Percentiles rank a stretch among this genome's conserved stretches.
phyloP scores from a whole-genome alignment of 345 rosid genomes.

The Kernera saxatilis region DNA sequence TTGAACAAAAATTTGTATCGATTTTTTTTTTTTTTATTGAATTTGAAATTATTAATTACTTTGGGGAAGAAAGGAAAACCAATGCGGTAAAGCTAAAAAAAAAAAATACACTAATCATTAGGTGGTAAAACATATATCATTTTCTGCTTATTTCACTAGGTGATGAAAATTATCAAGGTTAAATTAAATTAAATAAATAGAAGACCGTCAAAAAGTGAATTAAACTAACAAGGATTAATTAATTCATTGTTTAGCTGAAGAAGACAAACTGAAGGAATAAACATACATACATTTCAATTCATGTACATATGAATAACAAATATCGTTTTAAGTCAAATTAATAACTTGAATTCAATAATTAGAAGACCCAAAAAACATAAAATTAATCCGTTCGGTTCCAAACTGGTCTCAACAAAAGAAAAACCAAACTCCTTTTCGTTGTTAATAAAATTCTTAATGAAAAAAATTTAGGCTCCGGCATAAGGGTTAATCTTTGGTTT shows the following conservation, averaged over 20 bases:
- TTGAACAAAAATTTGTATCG: too few relatives aligned
- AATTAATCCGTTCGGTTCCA: conserved; percentile 9
- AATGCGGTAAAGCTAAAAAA: too few relatives aligned
- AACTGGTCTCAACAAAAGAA: conserved; percentile 11
- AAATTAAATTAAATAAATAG: background rate
- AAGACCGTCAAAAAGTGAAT: background rate
- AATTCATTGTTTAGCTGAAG: background rate
- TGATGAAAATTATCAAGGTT: background rate
- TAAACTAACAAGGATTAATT: background rate
- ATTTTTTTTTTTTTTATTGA: too few relatives aligned
- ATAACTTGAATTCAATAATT: conserved; percentile 19
- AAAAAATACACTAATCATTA: too few relatives aligned
- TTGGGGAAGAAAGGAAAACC: too few relatives aligned
- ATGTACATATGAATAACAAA: conserved; percentile 10
- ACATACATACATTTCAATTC: conserved; percentile 13
- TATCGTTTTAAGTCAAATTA: conserved; percentile 2
- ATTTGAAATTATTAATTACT: too few relatives aligned
- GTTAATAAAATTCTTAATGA: background rate
- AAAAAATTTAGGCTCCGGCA: conserved; percentile 31
- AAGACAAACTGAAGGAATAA: background rate
- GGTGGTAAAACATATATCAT: background rate
- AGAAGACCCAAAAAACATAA: conserved; percentile 14
- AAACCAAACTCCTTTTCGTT: conserved; percentile 2
- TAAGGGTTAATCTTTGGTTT: conserved; percentile 59
- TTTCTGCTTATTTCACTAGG: background rate